Evolutionary conservation across 108 stramenopile genomes (phyloP), one percentile per base, ranked within the genome.

Genomic region (Parietichytrium sp.): DNA sequence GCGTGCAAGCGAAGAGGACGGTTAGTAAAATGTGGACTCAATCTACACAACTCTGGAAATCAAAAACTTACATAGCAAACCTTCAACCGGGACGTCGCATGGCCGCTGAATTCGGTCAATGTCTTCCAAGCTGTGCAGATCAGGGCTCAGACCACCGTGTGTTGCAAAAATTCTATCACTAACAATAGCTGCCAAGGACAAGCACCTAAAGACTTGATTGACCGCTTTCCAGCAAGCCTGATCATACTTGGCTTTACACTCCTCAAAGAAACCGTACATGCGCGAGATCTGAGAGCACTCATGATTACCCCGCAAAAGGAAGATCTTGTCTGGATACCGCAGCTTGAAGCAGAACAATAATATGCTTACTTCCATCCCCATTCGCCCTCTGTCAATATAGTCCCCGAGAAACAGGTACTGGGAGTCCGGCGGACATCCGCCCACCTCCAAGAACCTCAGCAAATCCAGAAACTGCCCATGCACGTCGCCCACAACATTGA

Each of bases 191-290:
- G 89, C 89, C n/a, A 88, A 83, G 2, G 89, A 88, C 48, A 89
- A 82, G 47, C 86, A 83, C 48, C 87, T 88, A 79, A 89, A 89
- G 52, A 85, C 85, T 45, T 88, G 86, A 47, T 86, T 86, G 78
- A 89, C 87, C 12, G 79, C 85, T 20, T 54, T 18, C 83, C 48
- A 83, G 45, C 42, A 29, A 42, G 42, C 2, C 16, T 29, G 31
- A 36, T 85, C 93, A 92, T 93, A 95, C 47, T 95, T 85, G 85
- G 93, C 83, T 89, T 97, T 93, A 85, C 97, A 97, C 86, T 99
- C 98, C 89, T 99, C 98, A 85, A 97, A 99, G 86, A 99, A 99
- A 30, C 98, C 98, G 85, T 99, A 99, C 83, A 99, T 98, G 83
- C 98, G 91, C 86, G 98, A 98, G 86, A 98, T 96, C 47, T 94